phyloP scores from a whole-genome alignment of 129 eudicot species.

The Flaveria brownii region DNA sequence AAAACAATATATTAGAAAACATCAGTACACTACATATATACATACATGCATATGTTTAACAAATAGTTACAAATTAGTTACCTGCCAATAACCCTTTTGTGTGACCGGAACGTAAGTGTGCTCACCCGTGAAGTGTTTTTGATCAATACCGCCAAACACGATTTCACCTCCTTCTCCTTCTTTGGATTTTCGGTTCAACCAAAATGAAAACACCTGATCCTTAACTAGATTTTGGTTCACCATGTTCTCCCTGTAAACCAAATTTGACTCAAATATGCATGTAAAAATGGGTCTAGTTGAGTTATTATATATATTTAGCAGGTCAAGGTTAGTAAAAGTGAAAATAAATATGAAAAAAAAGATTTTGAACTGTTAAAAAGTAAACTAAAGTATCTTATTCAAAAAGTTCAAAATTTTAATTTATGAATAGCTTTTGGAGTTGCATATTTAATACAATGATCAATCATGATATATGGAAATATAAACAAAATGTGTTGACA shows the following conservation, averaged over 20 bases:
- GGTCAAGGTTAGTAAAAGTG: neutral
- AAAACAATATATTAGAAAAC: no score
- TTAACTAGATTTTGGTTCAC: conserved; percentile 65
- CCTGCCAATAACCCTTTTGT: conserved; percentile 93
- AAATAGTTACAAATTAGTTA: conserved; percentile 14
- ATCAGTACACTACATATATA: neutral
- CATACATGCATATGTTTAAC: neutral
- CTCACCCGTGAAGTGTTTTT: conserved; percentile 62
- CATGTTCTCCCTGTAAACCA: conserved; percentile 58
- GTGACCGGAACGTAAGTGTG: conserved; percentile 81
- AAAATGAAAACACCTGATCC: conserved; percentile 75
- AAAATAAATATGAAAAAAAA: neutral
- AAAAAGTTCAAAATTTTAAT: neutral
- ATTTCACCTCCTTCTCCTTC: conserved; percentile 80
- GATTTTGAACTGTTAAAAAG: neutral
- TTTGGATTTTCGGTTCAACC: conserved; percentile 60
- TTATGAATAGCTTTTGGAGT: neutral
- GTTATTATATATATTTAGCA: neutral
- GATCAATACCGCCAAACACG: conserved; percentile 87
- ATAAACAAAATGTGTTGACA: neutral
- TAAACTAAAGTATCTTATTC: neutral
- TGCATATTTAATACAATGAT: neutral
- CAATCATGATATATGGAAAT: neutral
- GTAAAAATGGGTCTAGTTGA: neutral
- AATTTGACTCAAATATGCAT: neutral